Conservation (phyloP, 1,139 yeast species). For the Meyerozyma carpophila region DNA sequence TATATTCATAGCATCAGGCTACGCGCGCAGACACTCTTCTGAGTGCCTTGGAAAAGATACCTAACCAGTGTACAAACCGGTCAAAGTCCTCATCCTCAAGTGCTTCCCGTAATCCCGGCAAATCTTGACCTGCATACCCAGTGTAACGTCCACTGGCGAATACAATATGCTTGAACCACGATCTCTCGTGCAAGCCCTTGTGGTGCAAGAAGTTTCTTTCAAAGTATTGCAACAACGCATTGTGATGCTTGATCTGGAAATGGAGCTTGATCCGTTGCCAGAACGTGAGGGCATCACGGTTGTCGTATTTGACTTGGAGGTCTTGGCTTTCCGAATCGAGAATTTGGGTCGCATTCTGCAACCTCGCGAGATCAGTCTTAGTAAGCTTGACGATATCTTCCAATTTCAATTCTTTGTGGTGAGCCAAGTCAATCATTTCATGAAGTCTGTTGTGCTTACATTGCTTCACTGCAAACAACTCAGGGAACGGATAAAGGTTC, state of each 20-base stretch:
- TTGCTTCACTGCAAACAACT: constrained; percentile 13
- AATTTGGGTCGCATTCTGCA: constrained; percentile 19
- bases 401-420: constrained; percentile 21
- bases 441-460: constrained; percentile 15
- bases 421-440: constrained; percentile 7
- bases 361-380: constrained; percentile 18
- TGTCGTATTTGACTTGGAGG: constrained; percentile 32
- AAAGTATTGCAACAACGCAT: constrained; percentile 43
- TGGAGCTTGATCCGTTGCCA: constrained; percentile 40
- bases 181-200: constrained; percentile 59
- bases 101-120: constrained; percentile 79
- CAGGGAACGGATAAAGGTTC: constrained; percentile 19
- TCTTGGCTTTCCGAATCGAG: constrained; percentile 34
- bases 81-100: constrained; percentile 60
- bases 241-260: constrained; percentile 30
- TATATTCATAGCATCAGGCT: not conserved
- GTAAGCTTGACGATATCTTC: constrained; percentile 24
- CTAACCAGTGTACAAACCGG: constrained; percentile 53
- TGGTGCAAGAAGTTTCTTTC: constrained; percentile 65
- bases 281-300: constrained; percentile 24
- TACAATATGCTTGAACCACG: constrained; percentile 85
- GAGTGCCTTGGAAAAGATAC: constrained; percentile 36
- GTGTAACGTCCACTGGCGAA: constrained; percentile 82
- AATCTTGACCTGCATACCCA: constrained; percentile 79
- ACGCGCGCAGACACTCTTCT: constrained; percentile 19